Evolutionary conservation across 345 rosid species (phyloP).

Genomic region (Citrus hindsii): DNA sequence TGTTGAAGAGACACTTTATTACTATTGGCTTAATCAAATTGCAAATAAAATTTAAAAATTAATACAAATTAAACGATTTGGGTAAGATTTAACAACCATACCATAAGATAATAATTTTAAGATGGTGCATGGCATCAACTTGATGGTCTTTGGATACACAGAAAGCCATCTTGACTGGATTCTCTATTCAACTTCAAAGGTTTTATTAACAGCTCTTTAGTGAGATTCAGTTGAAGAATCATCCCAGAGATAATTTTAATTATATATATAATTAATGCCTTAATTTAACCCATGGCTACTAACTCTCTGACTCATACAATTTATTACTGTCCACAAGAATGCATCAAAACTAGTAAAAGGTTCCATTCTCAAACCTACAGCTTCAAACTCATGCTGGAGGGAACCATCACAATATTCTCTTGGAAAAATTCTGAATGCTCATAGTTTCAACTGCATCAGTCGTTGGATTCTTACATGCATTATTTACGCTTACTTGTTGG

Average conservation of each 20-base stretch:
- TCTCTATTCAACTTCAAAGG: background rate
- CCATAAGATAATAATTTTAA: background rate
- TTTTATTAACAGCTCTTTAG: background rate
- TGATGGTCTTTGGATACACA: background rate
- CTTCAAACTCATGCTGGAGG: too few relatives aligned
- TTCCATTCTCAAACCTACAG: background rate
- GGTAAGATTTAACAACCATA: background rate
- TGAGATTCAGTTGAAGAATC: slow-evolving; percentile 2
- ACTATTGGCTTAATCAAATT: background rate
- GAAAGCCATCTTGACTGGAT: background rate
- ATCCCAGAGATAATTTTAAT: too few relatives aligned
- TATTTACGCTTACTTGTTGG: too few relatives aligned
- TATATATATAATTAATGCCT: background rate
- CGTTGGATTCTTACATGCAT: too few relatives aligned
- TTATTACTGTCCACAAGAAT: background rate
- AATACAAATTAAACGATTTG: background rate
- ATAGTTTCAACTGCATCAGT: too few relatives aligned
- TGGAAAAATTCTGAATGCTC: too few relatives aligned
- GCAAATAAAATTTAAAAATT: background rate
- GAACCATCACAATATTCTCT: too few relatives aligned
- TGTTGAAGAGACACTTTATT: too few relatives aligned
- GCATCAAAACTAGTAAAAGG: background rate
- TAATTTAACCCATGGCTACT: background rate
- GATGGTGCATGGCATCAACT: background rate
- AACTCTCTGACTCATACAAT: background rate